These are phyloP conservation scores for Penicillium sp. DNA, from an alignment of 2,329 filamentous ascomycete genomes.

Conservation along the genomic window DNA sequence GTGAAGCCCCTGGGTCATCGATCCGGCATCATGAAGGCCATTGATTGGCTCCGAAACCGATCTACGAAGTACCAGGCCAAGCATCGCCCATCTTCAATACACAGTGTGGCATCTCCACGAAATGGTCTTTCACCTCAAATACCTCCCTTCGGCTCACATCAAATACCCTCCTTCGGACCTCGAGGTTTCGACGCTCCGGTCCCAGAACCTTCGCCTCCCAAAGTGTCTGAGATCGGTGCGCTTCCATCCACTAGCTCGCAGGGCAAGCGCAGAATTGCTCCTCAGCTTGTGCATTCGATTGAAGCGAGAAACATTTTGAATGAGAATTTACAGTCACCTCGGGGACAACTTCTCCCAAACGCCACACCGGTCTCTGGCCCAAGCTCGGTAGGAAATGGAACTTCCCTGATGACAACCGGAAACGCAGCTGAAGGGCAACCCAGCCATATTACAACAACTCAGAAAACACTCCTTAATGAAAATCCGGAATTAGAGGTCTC, in stretches of 20 bases:
- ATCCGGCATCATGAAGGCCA: conserved; percentile 60
- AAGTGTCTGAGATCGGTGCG: neutral
- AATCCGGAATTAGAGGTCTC: neutral
- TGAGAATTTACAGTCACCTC: neutral
- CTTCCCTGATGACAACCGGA: neutral
- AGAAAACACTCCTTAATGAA: neutral
- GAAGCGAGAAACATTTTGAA: neutral
- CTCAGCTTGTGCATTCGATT: neutral
- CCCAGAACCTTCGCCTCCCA: neutral
- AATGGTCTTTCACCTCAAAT: neutral
- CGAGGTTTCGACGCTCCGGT: neutral
- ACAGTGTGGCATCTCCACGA: neutral
- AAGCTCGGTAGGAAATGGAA: neutral
- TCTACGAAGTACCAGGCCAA: conserved; percentile 55
- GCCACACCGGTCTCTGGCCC: neutral
- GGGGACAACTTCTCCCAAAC: neutral
- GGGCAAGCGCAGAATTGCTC: neutral
- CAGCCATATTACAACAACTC: neutral
- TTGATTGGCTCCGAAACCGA: conserved; percentile 58
- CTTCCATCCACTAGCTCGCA: neutral
- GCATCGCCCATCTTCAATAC: neutral
- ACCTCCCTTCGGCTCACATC: neutral
- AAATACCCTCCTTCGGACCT: too few relatives aligned
- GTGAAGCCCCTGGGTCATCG: conserved; percentile 64
- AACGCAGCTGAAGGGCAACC: neutral